Evolutionary conservation across 140 eudicot genomes (phyloP), one percentile per base, ranked within the genome.

Genomic region (Stevia rebaudiana): DNA sequence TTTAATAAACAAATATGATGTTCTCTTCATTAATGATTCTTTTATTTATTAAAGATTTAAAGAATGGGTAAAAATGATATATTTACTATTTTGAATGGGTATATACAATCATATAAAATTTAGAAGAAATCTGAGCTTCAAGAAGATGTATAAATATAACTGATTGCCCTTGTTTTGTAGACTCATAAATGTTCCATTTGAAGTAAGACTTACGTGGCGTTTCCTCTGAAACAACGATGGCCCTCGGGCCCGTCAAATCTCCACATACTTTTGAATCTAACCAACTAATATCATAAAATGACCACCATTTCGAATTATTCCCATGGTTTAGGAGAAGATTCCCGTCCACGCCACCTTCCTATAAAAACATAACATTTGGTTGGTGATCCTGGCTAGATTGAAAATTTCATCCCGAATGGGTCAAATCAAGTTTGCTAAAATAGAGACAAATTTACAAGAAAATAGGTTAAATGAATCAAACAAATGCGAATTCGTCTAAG

Each of bases 151-250:
- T 28, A 28, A 28, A 28, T 15, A 55, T 28, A 55, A 6, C n/a
- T n/a, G n/a, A 28, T 6, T 28, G n/a, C 42, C 40, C 7, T 3
- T 36, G 57, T 41, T 59, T 33, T 67, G 25, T 43, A 25, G 25
- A 33, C 51, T 30, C 28, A 12, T 17, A 50, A 63, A 63, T 51
- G 46, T 57, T 25, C 69, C 5, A 46, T 15, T 62, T 52, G 17
- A 21, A 67, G 46, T 16, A 8, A 63, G 48, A 72, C 98, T 88
- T 76, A 94, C 99, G 99, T 36, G 99, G 99, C 13, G 95, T 94
- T 80, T 94, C 99, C 81, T 94, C 99, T 48, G 99, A 88, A 55
- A 94, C 87, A 58, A 88, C 77, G 48, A 94, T 84, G 65, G 99
- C 99, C 89, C 79, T 79, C 21, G 99, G 97, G 13, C 99, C 99